Evolutionary conservation across 225 moss, liverwort and hornwort species (phyloP).

Genomic region (Sphagnum contortum): DNA sequence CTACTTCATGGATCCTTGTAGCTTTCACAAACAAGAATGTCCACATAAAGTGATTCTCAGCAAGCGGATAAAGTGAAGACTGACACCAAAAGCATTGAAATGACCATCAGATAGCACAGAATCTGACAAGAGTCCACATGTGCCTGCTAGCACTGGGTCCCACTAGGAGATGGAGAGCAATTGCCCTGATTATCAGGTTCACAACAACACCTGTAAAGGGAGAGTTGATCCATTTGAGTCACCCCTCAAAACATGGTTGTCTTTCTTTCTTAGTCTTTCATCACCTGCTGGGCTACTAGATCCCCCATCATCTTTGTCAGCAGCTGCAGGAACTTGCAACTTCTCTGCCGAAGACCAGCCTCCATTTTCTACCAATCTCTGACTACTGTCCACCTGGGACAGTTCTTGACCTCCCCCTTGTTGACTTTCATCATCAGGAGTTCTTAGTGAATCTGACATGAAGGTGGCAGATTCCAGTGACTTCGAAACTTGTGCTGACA

Average conservation of each 20-base stretch:
- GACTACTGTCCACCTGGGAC: slow-evolving; percentile 29
- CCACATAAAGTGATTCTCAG: too few species aligned
- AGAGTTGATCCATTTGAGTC: slow-evolving; percentile 13
- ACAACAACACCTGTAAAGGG: too few species aligned
- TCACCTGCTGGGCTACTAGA: background rate
- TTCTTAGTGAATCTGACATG: slow-evolving; percentile 26
- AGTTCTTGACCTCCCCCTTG: slow-evolving; percentile 20
- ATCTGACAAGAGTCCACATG: too few species aligned
- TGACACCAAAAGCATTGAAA: too few species aligned
- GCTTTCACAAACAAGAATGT: too few species aligned
- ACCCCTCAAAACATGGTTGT: slow-evolving; percentile 12
- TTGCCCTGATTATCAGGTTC: too few species aligned
- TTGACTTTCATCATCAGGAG: slow-evolving; percentile 22
- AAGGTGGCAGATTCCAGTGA: slow-evolving; percentile 42
- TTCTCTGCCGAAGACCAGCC: slow-evolving; percentile 20
- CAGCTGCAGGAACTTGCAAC: slow-evolving; percentile 14
- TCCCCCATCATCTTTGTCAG: slow-evolving; percentile 11
- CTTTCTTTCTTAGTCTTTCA: slow-evolving; percentile 23
- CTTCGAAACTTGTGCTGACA: slow-evolving; percentile 17
- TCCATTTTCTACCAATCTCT: slow-evolving; percentile 25
- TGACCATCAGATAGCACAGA: too few species aligned
- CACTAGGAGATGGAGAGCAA: too few species aligned
- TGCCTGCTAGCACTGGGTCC: too few species aligned
- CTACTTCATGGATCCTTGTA: too few species aligned
- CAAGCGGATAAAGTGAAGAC: too few species aligned